These are phyloP conservation scores for Verticillium alfalfae DNA, from an alignment of 2,329 filamentous ascomycete species.

Conservation along the genomic window DNA sequence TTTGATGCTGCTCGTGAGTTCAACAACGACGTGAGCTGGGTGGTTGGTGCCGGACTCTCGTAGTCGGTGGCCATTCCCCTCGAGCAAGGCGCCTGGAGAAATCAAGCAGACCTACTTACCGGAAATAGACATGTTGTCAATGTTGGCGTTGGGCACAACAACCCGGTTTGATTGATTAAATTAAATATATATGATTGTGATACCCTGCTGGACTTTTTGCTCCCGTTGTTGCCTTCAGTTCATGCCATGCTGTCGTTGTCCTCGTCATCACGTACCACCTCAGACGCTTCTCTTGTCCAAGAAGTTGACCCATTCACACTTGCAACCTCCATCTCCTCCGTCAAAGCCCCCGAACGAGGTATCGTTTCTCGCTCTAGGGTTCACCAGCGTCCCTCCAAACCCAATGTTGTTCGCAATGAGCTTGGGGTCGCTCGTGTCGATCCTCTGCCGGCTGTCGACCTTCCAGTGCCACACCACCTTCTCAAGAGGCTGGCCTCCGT, in stretches of 20 bases:
- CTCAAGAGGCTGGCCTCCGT: conserved; percentile 47
- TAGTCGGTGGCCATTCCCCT: conserved; percentile 13
- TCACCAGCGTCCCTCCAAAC: conserved; percentile 47
- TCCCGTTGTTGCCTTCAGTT: not conserved
- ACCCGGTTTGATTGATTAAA: too few relatives aligned
- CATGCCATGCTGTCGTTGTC: not conserved
- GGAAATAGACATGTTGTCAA: too few relatives aligned
- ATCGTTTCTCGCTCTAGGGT: conserved; percentile 38
- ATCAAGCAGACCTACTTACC: too few relatives aligned
- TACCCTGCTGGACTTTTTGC: conserved; percentile 2
- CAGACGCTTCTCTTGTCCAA: conserved; percentile 10
- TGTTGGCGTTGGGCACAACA: too few relatives aligned
- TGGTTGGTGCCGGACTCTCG: conserved; percentile 37
- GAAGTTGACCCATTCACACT: conserved; percentile 57
- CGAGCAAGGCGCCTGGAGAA: too few relatives aligned
- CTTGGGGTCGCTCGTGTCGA: conserved; percentile 35
- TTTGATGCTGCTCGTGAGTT: conserved; percentile 46
- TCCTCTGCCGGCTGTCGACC: conserved; percentile 39
- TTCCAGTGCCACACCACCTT: conserved; percentile 52
- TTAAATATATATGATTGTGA: too few relatives aligned
- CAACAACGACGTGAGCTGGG: conserved; percentile 49
- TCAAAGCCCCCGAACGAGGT: conserved; percentile 53
- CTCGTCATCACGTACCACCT: not conserved
- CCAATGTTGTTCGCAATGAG: conserved; percentile 44
- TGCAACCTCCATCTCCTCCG: conserved; percentile 58